Base-by-base conservation (phyloP, 371 early-diverging fungal genomes). In the Dichotomocladium elegans region DNA sequence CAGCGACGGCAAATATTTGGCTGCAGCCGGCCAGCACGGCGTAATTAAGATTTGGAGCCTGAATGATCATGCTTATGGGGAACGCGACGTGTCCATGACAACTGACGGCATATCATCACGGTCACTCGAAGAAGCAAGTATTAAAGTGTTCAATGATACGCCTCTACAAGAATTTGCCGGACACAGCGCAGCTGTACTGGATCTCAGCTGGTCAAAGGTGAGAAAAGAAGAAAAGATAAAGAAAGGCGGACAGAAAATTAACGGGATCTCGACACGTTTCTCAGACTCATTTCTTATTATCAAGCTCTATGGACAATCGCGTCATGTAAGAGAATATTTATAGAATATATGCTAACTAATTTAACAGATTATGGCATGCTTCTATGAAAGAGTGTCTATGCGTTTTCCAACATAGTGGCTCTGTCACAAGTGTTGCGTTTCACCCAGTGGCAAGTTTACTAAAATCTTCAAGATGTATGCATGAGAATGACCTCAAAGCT, bases 141-240 rank as follows among this genome's bases (percentile, higher is more conserved):
- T 70, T 14, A 61, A 70, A 35, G 75, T 93, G 2, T 89, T 94
- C 60, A 68, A 82, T 43, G 70, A 77, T 15, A 60, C 68, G 17
- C 91, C 92, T 8, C 67, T 79, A 30, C 78, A 87, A 11, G 78
- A 80, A 11, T 93, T 80, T 58, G 57, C 48, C 2, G 91, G 89
- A 0, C 93, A 95, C 65, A 62, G 68, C 1, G 79, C 80, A 0
- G 86, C 87, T 55, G 73, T 95, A 17, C 67, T 91, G 17, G 87
- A 91, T 56, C 53, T 93, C n/a, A 72, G 88, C 35, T 94, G 96
- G 96, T 91, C 91, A 37, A 83, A 82, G 66, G 77, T 72, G 59
- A 25, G n/a, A 1, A 21, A 12, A 47, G 3, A 27, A 45, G 10
- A 27, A 9, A 21, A 12, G 3, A 34, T 24, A 17, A 8, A 43